Percentiles rank a stretch among this genome's conserved stretches.
phyloP scores from a whole-genome alignment of 140 eudicot species.

The Stevia rebaudiana region DNA sequence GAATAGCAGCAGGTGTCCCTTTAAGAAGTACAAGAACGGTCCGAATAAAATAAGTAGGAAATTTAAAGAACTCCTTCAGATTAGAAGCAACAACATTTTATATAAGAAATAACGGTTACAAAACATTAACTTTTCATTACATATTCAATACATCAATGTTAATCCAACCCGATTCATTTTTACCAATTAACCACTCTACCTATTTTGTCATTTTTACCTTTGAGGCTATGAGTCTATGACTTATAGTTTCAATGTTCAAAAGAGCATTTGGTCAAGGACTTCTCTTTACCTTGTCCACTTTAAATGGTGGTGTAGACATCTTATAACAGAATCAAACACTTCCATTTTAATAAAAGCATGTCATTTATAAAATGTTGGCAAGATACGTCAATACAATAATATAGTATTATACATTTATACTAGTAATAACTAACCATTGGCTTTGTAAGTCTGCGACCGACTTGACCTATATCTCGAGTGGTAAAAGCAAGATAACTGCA shows the following conservation, averaged over 20 bases:
- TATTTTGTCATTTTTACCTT: not conserved
- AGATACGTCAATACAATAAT: not conserved
- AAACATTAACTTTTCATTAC: no score
- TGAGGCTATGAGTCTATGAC: not conserved
- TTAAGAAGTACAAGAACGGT: not conserved
- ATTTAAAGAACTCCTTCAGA: not conserved
- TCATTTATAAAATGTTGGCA: no score
- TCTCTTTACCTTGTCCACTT: not conserved
- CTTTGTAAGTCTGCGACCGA: slow-evolving; percentile 57
- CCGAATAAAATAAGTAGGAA: not conserved
- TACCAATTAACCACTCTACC: not conserved
- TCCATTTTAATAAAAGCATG: not conserved
- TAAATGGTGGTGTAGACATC: not conserved
- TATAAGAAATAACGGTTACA: not conserved
- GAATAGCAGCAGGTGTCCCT: slow-evolving; percentile 57
- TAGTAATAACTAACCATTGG: slow-evolving; percentile 59
- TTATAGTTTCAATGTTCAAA: not conserved
- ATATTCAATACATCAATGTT: no score
- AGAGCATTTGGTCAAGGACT: not conserved
- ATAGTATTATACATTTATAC: not conserved
- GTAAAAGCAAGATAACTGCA: slow-evolving; percentile 62
- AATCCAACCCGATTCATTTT: not conserved
- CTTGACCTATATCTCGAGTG: slow-evolving; percentile 63
- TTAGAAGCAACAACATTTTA: not conserved
- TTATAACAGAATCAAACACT: not conserved